Evolutionary conservation across 1,139 yeast genomes (phyloP).

Genomic region (Entelexis paramagnoliae): DNA sequence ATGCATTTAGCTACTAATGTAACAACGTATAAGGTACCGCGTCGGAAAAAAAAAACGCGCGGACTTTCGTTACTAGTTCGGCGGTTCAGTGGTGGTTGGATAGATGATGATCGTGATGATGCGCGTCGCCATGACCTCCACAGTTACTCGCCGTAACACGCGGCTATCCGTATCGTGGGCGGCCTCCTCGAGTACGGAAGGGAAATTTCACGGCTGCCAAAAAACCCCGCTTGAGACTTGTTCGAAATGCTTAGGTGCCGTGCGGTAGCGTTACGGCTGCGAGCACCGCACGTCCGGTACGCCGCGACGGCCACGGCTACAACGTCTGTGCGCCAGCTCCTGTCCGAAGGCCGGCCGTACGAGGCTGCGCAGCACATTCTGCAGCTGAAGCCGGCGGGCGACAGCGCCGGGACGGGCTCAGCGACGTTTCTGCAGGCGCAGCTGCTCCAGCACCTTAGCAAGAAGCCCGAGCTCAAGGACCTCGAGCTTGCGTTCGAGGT

Average conservation of each 20-base stretch:
- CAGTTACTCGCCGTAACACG: background rate
- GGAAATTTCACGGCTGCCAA: conserved; percentile 2
- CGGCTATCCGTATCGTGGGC: background rate
- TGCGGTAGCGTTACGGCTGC: background rate
- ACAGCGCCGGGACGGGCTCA: conserved; percentile 1
- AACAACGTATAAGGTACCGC: too few species aligned
- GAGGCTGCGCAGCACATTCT: conserved; percentile 8
- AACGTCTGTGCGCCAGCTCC: background rate
- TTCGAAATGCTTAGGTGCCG: conserved; percentile 5
- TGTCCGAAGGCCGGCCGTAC: background rate
- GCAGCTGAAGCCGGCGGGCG: background rate
- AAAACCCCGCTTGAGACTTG: background rate
- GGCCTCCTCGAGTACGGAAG: background rate
- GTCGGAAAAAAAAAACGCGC: too few species aligned
- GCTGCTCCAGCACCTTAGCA: conserved; percentile 11
- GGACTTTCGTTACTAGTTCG: too few species aligned
- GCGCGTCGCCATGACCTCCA: too few species aligned
- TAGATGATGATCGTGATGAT: too few species aligned
- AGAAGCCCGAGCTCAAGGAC: conserved; percentile 7
- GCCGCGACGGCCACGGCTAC: background rate
- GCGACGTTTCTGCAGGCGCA: conserved; percentile 8
- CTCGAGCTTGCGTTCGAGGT: conserved; percentile 16
- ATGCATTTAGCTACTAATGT: too few species aligned
- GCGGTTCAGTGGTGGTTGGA: too few species aligned
- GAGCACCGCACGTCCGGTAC: background rate